Conservation (phyloP, 768 basidiomycete genomes). For the Suillus spraguei region DNA sequence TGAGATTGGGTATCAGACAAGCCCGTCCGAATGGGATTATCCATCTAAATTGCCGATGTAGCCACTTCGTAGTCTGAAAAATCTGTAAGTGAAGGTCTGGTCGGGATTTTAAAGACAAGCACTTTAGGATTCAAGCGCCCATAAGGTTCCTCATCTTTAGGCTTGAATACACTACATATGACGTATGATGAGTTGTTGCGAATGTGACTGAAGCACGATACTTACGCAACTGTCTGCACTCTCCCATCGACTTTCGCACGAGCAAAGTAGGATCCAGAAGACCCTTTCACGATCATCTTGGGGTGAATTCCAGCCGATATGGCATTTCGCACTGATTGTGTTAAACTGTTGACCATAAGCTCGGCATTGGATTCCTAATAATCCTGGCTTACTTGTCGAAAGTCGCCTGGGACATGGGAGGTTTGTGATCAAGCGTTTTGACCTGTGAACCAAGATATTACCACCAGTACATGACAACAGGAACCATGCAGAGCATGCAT, state of each 20-base stretch:
- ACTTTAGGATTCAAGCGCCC: conserved; percentile 88
- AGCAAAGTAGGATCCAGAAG: conserved; percentile 92
- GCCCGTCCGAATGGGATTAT: conserved; percentile 89
- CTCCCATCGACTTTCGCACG: conserved; percentile 75
- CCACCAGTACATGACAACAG: background rate
- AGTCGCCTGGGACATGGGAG: conserved; percentile 72
- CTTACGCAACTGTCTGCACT: conserved; percentile 81
- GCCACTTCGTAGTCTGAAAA: conserved; percentile 81
- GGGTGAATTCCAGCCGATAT: conserved; percentile 83
- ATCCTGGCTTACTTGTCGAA: conserved; percentile 62
- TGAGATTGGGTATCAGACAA: conserved; percentile 88
- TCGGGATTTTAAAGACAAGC: conserved; percentile 8
- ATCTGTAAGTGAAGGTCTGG: background rate
- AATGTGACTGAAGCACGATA: conserved; percentile 12
- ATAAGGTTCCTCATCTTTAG: conserved; percentile 90
- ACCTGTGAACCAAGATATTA: conserved; percentile 40
- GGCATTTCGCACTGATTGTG: conserved; percentile 65
- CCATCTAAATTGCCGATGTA: conserved; percentile 87
- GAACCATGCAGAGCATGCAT: no score
- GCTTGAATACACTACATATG: conserved; percentile 77
- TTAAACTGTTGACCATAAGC: conserved; percentile 44
- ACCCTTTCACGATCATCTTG: conserved; percentile 89
- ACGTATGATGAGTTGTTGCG: background rate
- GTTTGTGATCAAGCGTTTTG: conserved; percentile 82
- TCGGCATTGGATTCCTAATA: conserved; percentile 4